Percentiles rank a stretch among this genome's conserved stretches.
Evolutionary conservation across 2,329 filamentous ascomycete species (phyloP).

Genomic region (Lachnellula cervina): DNA sequence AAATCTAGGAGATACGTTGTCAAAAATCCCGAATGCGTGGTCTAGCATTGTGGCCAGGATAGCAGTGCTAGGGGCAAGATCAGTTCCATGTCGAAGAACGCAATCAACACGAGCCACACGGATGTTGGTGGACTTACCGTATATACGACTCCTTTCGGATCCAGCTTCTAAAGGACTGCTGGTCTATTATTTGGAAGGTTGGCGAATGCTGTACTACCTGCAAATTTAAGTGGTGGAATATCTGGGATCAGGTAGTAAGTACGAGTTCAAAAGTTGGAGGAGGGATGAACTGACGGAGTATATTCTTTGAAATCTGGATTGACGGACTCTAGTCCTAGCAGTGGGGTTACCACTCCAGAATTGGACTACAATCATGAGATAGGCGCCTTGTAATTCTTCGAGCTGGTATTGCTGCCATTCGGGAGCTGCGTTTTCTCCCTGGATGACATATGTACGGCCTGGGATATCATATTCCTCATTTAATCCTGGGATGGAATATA

Average conservation of each 20-base stretch:
- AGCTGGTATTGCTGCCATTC: constrained; percentile 30
- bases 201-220: constrained; percentile 24
- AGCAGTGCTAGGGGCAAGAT: constrained; percentile 14
- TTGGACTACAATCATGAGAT: constrained; percentile 30
- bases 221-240: constrained; percentile 26
- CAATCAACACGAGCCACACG: too few relatives aligned
- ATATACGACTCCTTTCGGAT: constrained; percentile 28
- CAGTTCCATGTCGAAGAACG: background rate
- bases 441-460: constrained; percentile 22
- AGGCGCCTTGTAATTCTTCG: constrained; percentile 30
- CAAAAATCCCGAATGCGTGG: constrained; percentile 30
- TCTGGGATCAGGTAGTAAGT: constrained; percentile 15
- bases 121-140: constrained; percentile 13
- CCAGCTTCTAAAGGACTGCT: constrained; percentile 25
- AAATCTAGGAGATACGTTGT: constrained; percentile 28
- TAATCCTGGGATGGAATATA: constrained; percentile 26
- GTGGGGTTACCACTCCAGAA: constrained; percentile 29
- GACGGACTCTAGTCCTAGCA: constrained; percentile 27
- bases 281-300: constrained; percentile 21
- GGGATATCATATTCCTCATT: constrained; percentile 28
- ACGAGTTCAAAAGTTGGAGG: background rate
- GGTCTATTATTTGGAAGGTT: constrained; percentile 22
- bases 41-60: constrained; percentile 29
- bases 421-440: constrained; percentile 18
- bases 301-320: constrained; percentile 27